Evolutionary conservation across 192 early-diverging fungal genomes (phyloP).

Genomic region (Entomortierella lignicola): DNA sequence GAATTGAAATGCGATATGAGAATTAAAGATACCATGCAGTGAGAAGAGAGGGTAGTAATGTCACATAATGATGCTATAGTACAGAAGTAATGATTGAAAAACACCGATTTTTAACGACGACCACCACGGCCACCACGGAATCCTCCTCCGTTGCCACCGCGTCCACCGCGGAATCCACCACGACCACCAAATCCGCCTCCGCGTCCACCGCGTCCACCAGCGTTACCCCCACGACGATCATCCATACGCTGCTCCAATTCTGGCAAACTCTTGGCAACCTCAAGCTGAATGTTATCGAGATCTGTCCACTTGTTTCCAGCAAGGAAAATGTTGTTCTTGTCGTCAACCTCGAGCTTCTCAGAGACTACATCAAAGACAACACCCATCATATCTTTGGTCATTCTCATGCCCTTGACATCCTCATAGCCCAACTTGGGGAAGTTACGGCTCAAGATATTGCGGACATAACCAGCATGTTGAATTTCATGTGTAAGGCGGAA

Average conservation of each 20-base stretch:
- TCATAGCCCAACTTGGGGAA: constrained; percentile 79
- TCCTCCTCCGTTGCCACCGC: constrained; percentile 55
- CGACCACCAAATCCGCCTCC: constrained; percentile 57
- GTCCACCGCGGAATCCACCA: constrained; percentile 51
- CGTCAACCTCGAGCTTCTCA: constrained; percentile 71
- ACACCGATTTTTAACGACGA: constrained; percentile 38
- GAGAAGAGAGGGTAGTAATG: neutral
- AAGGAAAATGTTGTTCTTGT: constrained; percentile 67
- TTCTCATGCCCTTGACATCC: constrained; percentile 84
- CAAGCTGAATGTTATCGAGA: constrained; percentile 70
- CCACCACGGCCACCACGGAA: constrained; percentile 58
- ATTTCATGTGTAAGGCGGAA: constrained; percentile 76
- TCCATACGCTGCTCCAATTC: constrained; percentile 75
- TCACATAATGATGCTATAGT: neutral
- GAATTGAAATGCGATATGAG: neutral
- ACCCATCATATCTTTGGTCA: constrained; percentile 83
- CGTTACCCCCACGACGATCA: constrained; percentile 56
- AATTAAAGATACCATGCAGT: neutral
- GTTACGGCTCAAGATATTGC: constrained; percentile 76
- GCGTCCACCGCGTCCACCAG: constrained; percentile 56
- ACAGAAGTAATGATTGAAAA: neutral
- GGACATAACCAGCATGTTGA: constrained; percentile 86
- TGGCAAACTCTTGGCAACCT: constrained; percentile 80
- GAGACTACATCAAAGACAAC: constrained; percentile 89
- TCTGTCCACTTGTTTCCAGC: constrained; percentile 80